Evolutionary conservation across 768 basidiomycete species (phyloP).

Genomic region (Cystobasidium onofrii): DNA sequence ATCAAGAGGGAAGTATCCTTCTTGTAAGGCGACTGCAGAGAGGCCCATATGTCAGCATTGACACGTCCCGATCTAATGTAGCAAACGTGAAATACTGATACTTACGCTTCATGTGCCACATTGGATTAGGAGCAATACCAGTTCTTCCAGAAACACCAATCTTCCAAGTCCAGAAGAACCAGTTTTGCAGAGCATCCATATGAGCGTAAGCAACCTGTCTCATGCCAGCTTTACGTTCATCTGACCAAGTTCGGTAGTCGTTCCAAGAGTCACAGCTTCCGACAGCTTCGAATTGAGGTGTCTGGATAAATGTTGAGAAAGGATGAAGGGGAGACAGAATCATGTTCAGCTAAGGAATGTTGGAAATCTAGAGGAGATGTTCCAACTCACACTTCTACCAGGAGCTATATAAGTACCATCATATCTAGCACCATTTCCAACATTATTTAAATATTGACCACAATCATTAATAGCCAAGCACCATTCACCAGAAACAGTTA

Average conservation of each 20-base stretch:
- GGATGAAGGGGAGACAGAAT: not conserved
- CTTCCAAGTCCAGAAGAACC: constrained; percentile 95
- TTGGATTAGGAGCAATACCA: constrained; percentile 49
- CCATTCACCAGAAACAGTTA: constrained; percentile 79
- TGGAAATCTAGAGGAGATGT: not conserved
- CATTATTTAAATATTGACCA: constrained; percentile 49
- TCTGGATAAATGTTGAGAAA: not conserved
- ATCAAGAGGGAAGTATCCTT: constrained; percentile 89
- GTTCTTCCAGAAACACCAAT: constrained; percentile 42
- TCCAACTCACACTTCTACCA: constrained; percentile 28
- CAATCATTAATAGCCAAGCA: constrained; percentile 70
- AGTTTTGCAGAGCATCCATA: constrained; percentile 57
- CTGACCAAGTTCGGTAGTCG: constrained; percentile 62
- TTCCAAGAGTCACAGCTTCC: constrained; percentile 67
- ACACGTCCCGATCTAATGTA: no score
- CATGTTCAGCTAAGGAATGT: not conserved
- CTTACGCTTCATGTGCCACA: constrained; percentile 36
- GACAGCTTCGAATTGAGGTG: constrained; percentile 40
- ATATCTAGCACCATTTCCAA: constrained; percentile 65
- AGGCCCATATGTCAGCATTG: no score
- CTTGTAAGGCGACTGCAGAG: constrained; percentile 69
- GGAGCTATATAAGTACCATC: constrained; percentile 54
- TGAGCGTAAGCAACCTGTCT: constrained; percentile 51
- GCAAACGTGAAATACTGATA: not conserved
- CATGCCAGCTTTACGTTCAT: constrained; percentile 58